Evolutionary conservation across 768 basidiomycete genomes (phyloP), one percentile per base, ranked within the genome.

Genomic region (Mycena kentingensis): DNA sequence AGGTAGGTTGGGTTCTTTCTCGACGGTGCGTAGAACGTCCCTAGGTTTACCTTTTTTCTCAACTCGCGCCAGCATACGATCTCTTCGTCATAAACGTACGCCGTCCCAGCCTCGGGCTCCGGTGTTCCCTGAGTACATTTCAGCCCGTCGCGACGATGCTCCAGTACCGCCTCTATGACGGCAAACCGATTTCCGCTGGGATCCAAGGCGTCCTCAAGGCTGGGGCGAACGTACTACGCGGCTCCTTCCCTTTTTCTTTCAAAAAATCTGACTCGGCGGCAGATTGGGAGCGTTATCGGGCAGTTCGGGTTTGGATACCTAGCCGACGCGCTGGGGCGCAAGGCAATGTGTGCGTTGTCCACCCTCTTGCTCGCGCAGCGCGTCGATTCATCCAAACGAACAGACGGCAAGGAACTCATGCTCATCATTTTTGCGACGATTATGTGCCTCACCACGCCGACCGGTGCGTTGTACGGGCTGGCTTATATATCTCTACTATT

Each of bases 371-470:
- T 25, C 41, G 15, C 24, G 31, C 31, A 32, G 8, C 8, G 8
- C 8, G 8, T 16, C 25, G 8, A 41, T 41, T 15, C 15, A 41
- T 48, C 3, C 8, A 13, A 3, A 2, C 25, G 5, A 46, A 26
- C 35, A 83, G 84, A 88, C 57, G 87, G 88, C 10, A 87, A 88
- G 64, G 88, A 90, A 60, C 77, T 91, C 49, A 86, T 90, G 79
- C 71, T 91, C 51, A 87, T 89, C 58, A 90, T 90, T 62, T 55
- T 90, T 46, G 88, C 85, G 0, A 90, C 89, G 2, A 87, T 90
- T 62, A 67, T 90, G 34, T 78, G 76, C 21, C 72, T 90, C 52
- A 79, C 82, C 3, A 80, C 76, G 13, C 88, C 88, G 0, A 87
- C 87, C 4, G 83, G 81, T 37, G 66, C 69, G 4, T 72, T 25